These are phyloP conservation scores for Lactuca saligna DNA, from an alignment of 129 eudicot species.

Conservation along the genomic window DNA sequence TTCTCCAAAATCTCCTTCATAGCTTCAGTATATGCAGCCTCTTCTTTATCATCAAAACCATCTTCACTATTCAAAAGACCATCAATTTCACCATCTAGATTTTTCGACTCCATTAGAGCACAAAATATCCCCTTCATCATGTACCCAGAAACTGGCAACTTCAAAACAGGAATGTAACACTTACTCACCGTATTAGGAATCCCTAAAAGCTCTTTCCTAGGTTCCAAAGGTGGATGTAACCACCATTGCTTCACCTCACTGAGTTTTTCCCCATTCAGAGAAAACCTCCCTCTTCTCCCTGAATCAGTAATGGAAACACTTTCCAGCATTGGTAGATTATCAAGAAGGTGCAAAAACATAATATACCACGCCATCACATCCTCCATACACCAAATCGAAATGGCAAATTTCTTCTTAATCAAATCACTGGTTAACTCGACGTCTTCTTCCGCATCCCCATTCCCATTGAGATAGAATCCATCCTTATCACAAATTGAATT, in stretches of 20 bases:
- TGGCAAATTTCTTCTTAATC: background rate
- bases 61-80: background rate
- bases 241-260: slow-evolving; percentile 6
- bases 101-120: background rate
- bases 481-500: background rate
- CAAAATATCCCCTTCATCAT: background rate
- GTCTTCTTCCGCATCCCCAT: background rate
- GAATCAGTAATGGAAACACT: slow-evolving; percentile 12
- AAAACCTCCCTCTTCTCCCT: no score
- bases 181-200: background rate
- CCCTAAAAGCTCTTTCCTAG: background rate
- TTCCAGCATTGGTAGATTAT: slow-evolving; percentile 3
- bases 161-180: no score
- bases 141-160: background rate
- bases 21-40: background rate
- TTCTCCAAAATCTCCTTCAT: slow-evolving; percentile 4
- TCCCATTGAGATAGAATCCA: background rate
- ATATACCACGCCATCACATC: background rate
- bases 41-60: background rate
- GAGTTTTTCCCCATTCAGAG: background rate
- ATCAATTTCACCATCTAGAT: background rate
- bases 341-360: background rate
- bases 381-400: slow-evolving; percentile 7
- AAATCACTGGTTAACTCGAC: no score
- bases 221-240: background rate